A percentile compares a stretch with the other conserved stretches of the same genome.
phyloP scores from a whole-genome alignment of 768 basidiomycete species.

The Boletus eberwhitei region DNA sequence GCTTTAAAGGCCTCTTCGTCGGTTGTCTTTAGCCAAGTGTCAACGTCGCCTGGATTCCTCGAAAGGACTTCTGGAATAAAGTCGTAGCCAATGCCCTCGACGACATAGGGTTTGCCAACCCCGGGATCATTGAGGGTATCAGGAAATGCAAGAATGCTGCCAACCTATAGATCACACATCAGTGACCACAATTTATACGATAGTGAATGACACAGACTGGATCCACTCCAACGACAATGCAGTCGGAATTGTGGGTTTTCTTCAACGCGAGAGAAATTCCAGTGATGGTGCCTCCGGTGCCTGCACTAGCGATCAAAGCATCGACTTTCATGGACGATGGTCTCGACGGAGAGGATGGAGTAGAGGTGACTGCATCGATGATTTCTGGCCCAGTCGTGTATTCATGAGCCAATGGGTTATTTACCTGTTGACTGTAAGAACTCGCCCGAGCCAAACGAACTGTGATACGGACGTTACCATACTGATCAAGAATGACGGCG shows the following conservation, averaged over 20 bases:
- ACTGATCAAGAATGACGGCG: conserved; percentile 93
- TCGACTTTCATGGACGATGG: conserved; percentile 77
- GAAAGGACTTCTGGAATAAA: conserved; percentile 87
- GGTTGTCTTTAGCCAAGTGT: conserved; percentile 81
- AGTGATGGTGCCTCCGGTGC: conserved; percentile 95
- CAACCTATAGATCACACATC: conserved; percentile 50
- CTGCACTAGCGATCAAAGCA: conserved; percentile 80
- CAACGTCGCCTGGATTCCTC: conserved; percentile 54
- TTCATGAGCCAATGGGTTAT: conserved; percentile 93
- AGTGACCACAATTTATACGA: neutral
- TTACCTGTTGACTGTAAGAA: conserved; percentile 40
- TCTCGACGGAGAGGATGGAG: conserved; percentile 52
- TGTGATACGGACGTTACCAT: conserved; percentile 56
- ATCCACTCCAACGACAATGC: conserved; percentile 82
- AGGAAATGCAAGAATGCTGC: conserved; percentile 82
- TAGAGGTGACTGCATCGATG: conserved; percentile 67
- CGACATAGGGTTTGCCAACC: conserved; percentile 56
- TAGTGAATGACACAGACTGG: conserved; percentile 53
- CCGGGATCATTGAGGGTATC: conserved; percentile 52
- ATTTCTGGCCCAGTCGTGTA: conserved; percentile 90
- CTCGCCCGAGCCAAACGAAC: neutral
- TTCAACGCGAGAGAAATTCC: conserved; percentile 79
- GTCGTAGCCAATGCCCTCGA: conserved; percentile 98
- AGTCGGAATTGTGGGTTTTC: conserved; percentile 69
- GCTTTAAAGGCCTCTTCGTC: conserved; percentile 81